These are phyloP conservation scores for Strobilomyces echinocephalus DNA, from an alignment of 768 basidiomycete species.

Conservation along the genomic window DNA sequence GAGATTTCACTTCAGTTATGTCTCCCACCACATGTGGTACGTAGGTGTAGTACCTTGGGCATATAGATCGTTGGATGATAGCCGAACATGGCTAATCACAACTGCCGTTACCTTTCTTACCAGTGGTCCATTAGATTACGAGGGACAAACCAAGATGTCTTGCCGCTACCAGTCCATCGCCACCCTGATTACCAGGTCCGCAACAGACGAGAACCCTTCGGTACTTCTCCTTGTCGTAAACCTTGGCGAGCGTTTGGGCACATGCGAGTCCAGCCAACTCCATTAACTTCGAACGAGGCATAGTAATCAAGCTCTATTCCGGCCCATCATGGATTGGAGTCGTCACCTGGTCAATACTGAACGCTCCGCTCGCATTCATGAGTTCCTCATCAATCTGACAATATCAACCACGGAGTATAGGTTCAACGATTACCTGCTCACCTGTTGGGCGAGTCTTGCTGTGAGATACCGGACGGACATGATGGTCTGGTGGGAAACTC, in stretches of 20 bases:
- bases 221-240: conserved; percentile 65
- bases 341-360: conserved; percentile 85
- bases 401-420: not conserved
- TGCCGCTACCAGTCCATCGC: conserved; percentile 95
- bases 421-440: conserved; percentile 16
- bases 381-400: conserved; percentile 88
- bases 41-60: conserved; percentile 64
- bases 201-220: conserved; percentile 88
- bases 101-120: not conserved
- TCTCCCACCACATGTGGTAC: not conserved
- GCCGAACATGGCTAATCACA: conserved; percentile 74
- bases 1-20: not conserved
- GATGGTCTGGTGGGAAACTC: conserved; percentile 6
- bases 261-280: conserved; percentile 94
- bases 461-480: conserved; percentile 65
- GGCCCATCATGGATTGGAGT: not conserved
- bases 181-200: conserved; percentile 96
- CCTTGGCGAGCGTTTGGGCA: conserved; percentile 79
- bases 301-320: not conserved
- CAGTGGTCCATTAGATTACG: not conserved
- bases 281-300: conserved; percentile 64
- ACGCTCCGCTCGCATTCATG: conserved; percentile 84
- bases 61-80: conserved; percentile 87
- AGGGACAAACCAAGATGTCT: conserved; percentile 72
- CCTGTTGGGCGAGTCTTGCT: conserved; percentile 74